A percentile compares a stretch with the other conserved stretches of the same genome.
These are phyloP conservation scores for Trametes punicea DNA, from an alignment of 768 basidiomycete genomes.

Conservation along the genomic window DNA sequence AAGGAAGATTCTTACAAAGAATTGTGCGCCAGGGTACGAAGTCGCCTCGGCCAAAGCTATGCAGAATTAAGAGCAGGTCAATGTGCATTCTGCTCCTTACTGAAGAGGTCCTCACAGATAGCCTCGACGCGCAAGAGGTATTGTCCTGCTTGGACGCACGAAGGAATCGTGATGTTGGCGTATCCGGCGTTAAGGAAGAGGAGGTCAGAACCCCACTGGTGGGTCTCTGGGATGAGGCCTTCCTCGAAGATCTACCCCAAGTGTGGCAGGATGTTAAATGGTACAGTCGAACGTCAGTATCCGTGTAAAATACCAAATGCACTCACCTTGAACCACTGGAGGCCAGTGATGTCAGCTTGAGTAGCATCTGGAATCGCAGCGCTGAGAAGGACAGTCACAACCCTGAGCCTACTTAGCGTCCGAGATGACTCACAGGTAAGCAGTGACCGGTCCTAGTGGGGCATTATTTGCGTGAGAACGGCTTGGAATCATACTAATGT, in stretches of 20 bases:
- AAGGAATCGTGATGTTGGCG: constrained; percentile 44
- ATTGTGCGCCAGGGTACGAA: constrained; percentile 51
- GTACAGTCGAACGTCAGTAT: too few species aligned
- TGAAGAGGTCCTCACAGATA: constrained; percentile 36
- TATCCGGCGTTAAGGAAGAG: constrained; percentile 47
- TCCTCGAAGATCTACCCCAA: constrained; percentile 45
- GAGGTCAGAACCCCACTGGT: constrained; percentile 45
- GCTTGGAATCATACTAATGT: too few species aligned
- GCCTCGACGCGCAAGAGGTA: constrained; percentile 49
- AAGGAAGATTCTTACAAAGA: constrained; percentile 37
- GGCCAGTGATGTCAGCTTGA: constrained; percentile 43
- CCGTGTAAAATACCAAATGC: too few species aligned
- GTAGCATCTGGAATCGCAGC: constrained; percentile 44
- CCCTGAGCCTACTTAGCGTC: background rate
- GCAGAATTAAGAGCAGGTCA: background rate
- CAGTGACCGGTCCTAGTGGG: constrained; percentile 5
- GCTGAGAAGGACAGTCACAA: constrained; percentile 25
- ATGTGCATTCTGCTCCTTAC: background rate
- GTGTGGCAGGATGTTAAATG: too few species aligned
- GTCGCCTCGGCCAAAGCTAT: constrained; percentile 42
- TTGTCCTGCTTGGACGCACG: constrained; percentile 43
- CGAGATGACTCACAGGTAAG: background rate
- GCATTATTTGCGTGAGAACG: background rate
- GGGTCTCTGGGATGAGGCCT: constrained; percentile 31
- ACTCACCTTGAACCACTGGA: constrained; percentile 45